These are phyloP conservation scores for Ustilago nuda DNA, from an alignment of 1,284 basidiomycete species.

Conservation along the genomic window DNA sequence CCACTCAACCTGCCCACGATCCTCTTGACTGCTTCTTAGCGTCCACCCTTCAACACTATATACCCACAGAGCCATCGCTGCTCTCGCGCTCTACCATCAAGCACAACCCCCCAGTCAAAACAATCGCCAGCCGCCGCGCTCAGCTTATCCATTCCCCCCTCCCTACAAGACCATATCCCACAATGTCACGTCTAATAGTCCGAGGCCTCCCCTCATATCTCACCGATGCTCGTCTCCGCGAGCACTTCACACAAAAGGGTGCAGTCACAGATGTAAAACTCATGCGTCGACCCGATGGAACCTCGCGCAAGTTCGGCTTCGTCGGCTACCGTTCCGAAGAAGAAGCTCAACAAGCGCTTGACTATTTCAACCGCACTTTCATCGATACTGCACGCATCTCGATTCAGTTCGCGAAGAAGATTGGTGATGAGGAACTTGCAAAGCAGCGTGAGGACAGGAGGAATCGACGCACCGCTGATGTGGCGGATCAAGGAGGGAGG, in stretches of 20 bases:
- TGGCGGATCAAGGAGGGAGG: conserved; percentile 8
- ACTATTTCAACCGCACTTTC: conserved; percentile 87
- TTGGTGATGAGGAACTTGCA: conserved; percentile 53
- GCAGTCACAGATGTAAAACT: conserved; percentile 88
- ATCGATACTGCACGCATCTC: conserved; percentile 75
- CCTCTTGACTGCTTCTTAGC: conserved; percentile 33
- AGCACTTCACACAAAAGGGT: conserved; percentile 75
- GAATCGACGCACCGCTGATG: conserved; percentile 29
- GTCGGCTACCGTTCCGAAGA: conserved; percentile 85
- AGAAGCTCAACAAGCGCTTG: conserved; percentile 80
- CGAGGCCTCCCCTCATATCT: conserved; percentile 86
- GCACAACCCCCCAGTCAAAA: neutral
- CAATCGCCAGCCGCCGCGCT: neutral
- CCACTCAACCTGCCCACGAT: neutral
- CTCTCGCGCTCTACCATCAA: neutral
- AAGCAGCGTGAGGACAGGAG: conserved; percentile 42
- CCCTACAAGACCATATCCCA: neutral
- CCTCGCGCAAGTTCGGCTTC: conserved; percentile 88
- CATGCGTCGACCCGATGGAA: conserved; percentile 81
- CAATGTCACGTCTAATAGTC: conserved; percentile 85
- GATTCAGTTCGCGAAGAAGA: conserved; percentile 79
- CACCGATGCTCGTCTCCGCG: conserved; percentile 76
- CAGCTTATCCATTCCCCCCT: neutral
- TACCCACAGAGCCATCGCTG: conserved; percentile 21
- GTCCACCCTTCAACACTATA: conserved; percentile 32